Evolutionary conservation across 441 rosid species (phyloP), one percentile per base, ranked within the genome.

Genomic region (Jatropha podagrica): DNA sequence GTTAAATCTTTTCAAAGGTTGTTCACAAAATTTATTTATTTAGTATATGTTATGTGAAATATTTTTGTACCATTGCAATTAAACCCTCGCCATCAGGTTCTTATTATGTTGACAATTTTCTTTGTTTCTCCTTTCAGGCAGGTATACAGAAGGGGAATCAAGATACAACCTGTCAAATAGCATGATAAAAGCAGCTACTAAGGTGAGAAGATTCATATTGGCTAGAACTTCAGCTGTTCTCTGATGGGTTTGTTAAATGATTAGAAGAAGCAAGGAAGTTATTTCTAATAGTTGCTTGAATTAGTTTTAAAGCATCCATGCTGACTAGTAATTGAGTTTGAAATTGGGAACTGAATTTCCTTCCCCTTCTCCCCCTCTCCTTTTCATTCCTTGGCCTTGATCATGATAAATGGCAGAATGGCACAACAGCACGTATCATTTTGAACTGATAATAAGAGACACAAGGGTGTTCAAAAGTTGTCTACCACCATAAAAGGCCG

Each of bases 61-160:
- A 32, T 68, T 18, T 20, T 42, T 52, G 4, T 51, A 14, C 10
- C 8, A 12, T 65, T 44, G 63, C 49, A n/a, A 18, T 68, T 18
- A 38, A 68, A 46, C 68, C n/a, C 14, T 60, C 38, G 52, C 51
- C 26, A 51, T 3, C 55, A 54, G 23, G 17, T 74, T 65, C n/a
- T 17, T 63, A 59, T 60, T 32, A 55, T 76, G 41, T 40, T 65
- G 64, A 18, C 51, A 51, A 54, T 65, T 51, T 26, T 74, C 32
- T 59, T 44, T 37, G 12, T 72, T 78, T 72, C 4, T 60, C 68
- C 26, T 77, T 81, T 52, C 83, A 87, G 95, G 89, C 69, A 85
- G 83, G 76, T 89, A 88, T 76, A 72, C 81, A 44, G 90, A 88
- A 81, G 91, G 90, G 41, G 91, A 90, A 72, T 86, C 90, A 65